These are phyloP conservation scores for Aspergillus indologenus DNA, from an alignment of 495 filamentous ascomycete species.

Conservation along the genomic window DNA sequence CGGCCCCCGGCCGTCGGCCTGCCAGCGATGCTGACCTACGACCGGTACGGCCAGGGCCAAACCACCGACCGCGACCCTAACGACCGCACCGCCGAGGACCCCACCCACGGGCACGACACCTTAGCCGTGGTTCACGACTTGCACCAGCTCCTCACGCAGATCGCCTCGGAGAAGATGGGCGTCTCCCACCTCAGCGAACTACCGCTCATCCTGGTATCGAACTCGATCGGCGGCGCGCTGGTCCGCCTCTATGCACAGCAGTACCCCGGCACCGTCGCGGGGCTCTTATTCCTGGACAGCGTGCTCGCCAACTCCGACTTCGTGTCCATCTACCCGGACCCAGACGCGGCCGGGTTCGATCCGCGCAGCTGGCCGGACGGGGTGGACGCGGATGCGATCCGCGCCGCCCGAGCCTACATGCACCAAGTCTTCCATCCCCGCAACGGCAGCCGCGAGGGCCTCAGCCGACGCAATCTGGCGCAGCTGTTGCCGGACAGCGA, in stretches of 20 bases:
- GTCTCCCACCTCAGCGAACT: neutral
- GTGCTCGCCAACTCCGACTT: conserved; percentile 58
- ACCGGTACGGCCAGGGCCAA: conserved; percentile 2
- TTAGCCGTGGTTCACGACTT: neutral
- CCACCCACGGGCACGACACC: conserved; percentile 2
- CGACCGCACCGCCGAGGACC: neutral
- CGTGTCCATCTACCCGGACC: conserved; percentile 53
- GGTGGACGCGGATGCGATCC: conserved; percentile 44
- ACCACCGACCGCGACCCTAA: conserved; percentile 1
- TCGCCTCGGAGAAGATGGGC: neutral
- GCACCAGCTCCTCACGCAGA: conserved; percentile 6
- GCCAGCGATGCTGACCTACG: conserved; percentile 4
- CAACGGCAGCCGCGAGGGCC: conserved; percentile 51
- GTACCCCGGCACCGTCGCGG: conserved; percentile 5
- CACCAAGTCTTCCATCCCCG: conserved; percentile 47
- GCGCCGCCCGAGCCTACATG: conserved; percentile 41
- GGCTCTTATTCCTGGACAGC: conserved; percentile 44
- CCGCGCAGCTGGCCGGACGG: conserved; percentile 35
- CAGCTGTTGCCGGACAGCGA: conserved; percentile 48
- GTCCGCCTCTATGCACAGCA: neutral
- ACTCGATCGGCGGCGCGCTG: conserved; percentile 3
- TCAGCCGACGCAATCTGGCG: conserved; percentile 49
- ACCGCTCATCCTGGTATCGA: neutral
- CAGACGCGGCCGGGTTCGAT: conserved; percentile 27
- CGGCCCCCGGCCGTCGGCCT: neutral